Percentiles rank a stretch among this genome's conserved stretches.
Evolutionary conservation across 257 asterid genomes (phyloP).

Genomic region (Fraxinus quadrangulata): DNA sequence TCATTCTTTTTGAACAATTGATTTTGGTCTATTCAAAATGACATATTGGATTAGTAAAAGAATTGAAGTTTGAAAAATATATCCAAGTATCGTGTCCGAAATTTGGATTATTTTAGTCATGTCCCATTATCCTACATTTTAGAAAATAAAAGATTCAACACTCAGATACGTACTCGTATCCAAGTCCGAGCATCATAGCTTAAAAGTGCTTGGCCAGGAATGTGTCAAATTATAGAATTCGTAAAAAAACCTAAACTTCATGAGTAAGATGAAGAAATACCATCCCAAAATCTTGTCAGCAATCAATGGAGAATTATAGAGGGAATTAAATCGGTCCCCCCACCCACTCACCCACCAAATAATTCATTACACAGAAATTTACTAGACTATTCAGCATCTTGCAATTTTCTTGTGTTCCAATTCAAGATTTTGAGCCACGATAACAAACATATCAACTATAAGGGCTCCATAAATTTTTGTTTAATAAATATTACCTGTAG

Average conservation of each 20-base stretch:
- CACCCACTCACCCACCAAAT: not conserved
- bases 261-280: not conserved
- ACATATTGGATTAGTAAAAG: too few relatives aligned
- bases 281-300: not conserved
- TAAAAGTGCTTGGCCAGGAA: not conserved
- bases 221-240: not conserved
- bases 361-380: not conserved
- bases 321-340: not conserved
- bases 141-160: too few relatives aligned
- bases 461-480: not conserved
- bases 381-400: not conserved
- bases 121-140: too few relatives aligned
- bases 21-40: too few relatives aligned
- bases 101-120: too few relatives aligned
- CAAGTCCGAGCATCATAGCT: too few relatives aligned
- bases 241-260: not conserved
- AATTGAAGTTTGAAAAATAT: too few relatives aligned
- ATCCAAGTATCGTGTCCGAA: too few relatives aligned
- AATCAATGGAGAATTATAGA: not conserved
- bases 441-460: not conserved
- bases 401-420: not conserved
- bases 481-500: conserved; percentile 36
- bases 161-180: too few relatives aligned
- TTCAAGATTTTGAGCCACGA: not conserved
- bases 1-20: too few relatives aligned